Evolutionary conservation across 257 asterid species (phyloP).

Genomic region (Solanum okadae): DNA sequence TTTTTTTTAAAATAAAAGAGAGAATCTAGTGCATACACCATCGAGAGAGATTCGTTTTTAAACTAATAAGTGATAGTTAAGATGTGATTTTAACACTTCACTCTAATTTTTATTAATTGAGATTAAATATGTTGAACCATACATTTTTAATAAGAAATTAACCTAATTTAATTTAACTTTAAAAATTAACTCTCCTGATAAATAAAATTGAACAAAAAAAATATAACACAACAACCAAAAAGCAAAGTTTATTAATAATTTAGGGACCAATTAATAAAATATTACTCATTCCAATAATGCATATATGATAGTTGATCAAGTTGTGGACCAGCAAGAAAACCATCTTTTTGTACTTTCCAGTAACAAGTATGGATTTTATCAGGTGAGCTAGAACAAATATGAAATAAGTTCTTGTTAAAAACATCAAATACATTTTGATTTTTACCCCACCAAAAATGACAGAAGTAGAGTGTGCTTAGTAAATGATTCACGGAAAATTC

Average conservation of each 20-base stretch:
- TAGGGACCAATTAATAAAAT: neutral
- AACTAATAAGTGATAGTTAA: too few species aligned
- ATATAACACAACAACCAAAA: neutral
- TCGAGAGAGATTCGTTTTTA: too few species aligned
- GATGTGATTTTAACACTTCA: too few species aligned
- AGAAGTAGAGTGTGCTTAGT: neutral
- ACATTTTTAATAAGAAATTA: too few species aligned
- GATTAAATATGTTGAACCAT: neutral
- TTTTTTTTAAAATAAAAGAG: too few species aligned
- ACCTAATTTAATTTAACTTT: too few species aligned
- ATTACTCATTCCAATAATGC: neutral
- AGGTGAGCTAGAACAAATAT: neutral
- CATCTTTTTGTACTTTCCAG: neutral
- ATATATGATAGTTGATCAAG: neutral
- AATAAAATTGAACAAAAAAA: neutral
- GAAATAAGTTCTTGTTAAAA: neutral
- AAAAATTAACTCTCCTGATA: neutral
- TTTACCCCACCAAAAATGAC: neutral
- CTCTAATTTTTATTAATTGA: too few species aligned
- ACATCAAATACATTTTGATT: neutral
- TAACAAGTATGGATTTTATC: neutral
- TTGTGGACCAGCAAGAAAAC: neutral
- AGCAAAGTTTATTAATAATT: neutral
- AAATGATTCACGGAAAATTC: neutral
- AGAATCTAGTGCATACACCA: too few species aligned